These are phyloP conservation scores for Dioscorea cayenensis DNA, from an alignment of 116 monocot species.

Conservation along the genomic window DNA sequence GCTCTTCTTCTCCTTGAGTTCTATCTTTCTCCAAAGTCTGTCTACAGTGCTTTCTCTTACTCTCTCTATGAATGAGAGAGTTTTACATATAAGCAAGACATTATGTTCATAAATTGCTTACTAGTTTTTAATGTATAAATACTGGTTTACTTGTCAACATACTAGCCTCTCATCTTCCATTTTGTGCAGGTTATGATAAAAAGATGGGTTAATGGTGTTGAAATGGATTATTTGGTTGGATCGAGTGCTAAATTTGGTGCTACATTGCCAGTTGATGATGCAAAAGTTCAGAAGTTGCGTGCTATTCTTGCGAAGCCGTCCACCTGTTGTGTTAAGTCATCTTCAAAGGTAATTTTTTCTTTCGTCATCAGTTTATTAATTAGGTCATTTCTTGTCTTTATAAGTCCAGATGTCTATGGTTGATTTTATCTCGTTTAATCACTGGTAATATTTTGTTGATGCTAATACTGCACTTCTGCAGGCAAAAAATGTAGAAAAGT, in stretches of 20 bases:
- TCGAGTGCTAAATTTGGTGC: conserved; percentile 55
- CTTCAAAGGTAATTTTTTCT: conserved; percentile 34
- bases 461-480: too few species aligned
- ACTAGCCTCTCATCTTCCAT: neutral
- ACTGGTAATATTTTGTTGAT: too few species aligned
- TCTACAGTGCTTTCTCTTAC: too few species aligned
- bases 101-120: too few species aligned
- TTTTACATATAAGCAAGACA: too few species aligned
- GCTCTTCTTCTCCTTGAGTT: too few species aligned
- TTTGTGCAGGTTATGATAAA: conserved; percentile 50
- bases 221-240: conserved; percentile 31
- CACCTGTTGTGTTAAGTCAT: conserved; percentile 33
- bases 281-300: conserved; percentile 30
- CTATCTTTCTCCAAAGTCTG: too few species aligned
- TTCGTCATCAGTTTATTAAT: too few species aligned
- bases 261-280: conserved; percentile 20
- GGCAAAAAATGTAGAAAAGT: too few species aligned
- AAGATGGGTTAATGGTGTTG: conserved; percentile 50
- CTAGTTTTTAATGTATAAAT: too few species aligned
- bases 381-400: neutral
- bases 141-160: too few species aligned
- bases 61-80: too few species aligned
- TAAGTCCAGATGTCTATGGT: neutral
- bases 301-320: conserved; percentile 51
- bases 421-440: neutral